Evolutionary conservation across 2,329 filamentous ascomycete genomes (phyloP), one percentile per base, ranked within the genome.

Genomic region (Fusarium oxysporum): DNA sequence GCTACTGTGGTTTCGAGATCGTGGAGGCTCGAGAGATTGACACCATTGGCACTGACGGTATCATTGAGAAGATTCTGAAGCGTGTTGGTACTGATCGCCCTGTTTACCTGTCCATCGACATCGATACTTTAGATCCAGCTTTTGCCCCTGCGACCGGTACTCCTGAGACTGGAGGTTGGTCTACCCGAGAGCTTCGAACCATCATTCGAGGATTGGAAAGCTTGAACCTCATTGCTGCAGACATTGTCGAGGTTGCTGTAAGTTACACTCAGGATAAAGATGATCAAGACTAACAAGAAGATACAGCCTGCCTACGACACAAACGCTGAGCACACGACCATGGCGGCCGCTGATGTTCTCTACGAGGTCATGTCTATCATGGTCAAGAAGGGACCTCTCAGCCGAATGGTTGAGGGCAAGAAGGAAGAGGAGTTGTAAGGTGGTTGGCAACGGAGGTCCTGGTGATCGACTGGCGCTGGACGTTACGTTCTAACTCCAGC

Each of bases 311-410:
- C 91, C 0, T 93, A 93, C 73, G 91, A 93, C 76, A 93, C 91
- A 9, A 93, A 93, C 71, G 91, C 91, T 3, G 91, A 93, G 82
- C 85, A 89, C 71, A 93, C 91, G 2, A 92, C 91, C n/a, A 93
- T 93, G 90, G 91, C 91, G 2, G 91, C 91, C 5, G 91, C 91
- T 8, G 82, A 95, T 81, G 88, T 89, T 0, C 82, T 95, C 25
- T 95, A 92, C 78, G 92, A 96, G 81, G 89, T 95, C 53, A 92
- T 95, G 88, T 93, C 90, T 17, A 86, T 95, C 68, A 95, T 95
- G 92, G 92, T 94, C 21, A 93, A 94, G 86, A 91, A 90, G 76
- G 93, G 92, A 0, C 92, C 92, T 1, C 82, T 94, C 71, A 92
- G 87, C 75, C 79, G 84, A 41, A 85, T 85, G 80, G 71, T 83